Evolutionary conservation across 495 filamentous ascomycete genomes (phyloP).

Genomic region (Podospora fimiseda): DNA sequence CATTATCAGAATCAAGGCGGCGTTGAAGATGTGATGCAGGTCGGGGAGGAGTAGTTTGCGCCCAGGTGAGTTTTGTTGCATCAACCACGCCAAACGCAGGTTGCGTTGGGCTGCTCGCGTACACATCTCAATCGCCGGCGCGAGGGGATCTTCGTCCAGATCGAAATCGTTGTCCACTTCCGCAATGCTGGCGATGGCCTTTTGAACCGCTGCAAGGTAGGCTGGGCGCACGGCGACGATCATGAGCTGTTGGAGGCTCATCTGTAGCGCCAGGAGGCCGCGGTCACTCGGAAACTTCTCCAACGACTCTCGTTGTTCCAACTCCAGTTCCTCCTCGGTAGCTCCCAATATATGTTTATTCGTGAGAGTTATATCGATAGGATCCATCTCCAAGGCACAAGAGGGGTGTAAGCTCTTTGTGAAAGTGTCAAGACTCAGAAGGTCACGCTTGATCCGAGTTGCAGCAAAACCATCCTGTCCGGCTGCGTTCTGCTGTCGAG

Average conservation of each 20-base stretch:
- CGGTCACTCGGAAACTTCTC: conserved; percentile 20
- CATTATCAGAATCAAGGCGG: conserved; percentile 36
- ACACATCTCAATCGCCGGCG: conserved; percentile 21
- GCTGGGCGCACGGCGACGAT: conserved; percentile 37
- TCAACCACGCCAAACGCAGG: conserved; percentile 25
- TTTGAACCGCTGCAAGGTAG: conserved; percentile 35
- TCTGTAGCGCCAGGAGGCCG: conserved; percentile 30
- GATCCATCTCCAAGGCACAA: neutral
- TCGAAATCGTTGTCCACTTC: conserved; percentile 9
- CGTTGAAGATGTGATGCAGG: conserved; percentile 41
- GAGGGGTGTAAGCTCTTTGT: no score
- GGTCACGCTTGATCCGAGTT: conserved; percentile 5
- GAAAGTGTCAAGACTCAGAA: neutral
- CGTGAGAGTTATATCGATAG: neutral
- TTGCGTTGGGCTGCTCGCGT: conserved; percentile 31
- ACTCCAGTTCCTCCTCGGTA: neutral
- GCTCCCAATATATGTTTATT: no score
- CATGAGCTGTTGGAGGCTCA: conserved; percentile 38
- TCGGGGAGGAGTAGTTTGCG: conserved; percentile 28
- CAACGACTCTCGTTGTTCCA: no score
- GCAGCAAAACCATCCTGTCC: no score
- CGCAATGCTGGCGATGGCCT: conserved; percentile 23
- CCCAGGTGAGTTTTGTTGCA: conserved; percentile 18
- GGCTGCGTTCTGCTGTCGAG: conserved; percentile 2
- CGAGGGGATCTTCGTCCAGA: conserved; percentile 17